Evolutionary conservation across 371 early-diverging fungal genomes (phyloP).

Genomic region (Mortierella polycephala): DNA sequence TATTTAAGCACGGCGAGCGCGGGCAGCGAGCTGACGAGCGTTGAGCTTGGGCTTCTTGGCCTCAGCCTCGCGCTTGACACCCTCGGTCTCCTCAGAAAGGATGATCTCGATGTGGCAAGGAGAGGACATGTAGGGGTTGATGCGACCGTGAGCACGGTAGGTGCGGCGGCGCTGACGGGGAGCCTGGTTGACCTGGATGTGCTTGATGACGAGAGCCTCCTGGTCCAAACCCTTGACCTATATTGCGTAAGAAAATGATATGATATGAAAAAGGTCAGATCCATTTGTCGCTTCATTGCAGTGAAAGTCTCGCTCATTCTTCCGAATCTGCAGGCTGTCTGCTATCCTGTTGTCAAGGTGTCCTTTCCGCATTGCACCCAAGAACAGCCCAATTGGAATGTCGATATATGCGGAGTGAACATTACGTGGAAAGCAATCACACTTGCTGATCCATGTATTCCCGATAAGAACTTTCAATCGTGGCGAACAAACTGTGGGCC

Average conservation of each 20-base stretch:
- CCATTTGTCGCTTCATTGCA: too few species aligned
- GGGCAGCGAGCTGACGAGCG: constrained; percentile 69
- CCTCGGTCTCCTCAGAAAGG: constrained; percentile 87
- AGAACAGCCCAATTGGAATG: too few species aligned
- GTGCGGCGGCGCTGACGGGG: constrained; percentile 98
- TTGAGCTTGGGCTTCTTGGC: constrained; percentile 70
- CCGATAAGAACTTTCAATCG: too few species aligned
- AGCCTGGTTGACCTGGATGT: constrained; percentile 99
- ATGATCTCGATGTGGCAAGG: constrained; percentile 98
- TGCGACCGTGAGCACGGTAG: constrained; percentile 99
- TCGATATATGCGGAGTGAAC: too few species aligned
- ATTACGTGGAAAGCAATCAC: too few species aligned
- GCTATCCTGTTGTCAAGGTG: too few species aligned
- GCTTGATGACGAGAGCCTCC: constrained; percentile 89
- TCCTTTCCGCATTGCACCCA: too few species aligned
- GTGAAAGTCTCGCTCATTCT: too few species aligned
- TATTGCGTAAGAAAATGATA: neutral
- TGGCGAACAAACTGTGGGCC: too few species aligned
- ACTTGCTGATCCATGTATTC: too few species aligned
- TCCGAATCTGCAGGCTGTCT: too few species aligned
- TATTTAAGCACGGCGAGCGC: constrained; percentile 63
- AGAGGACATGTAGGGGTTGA: constrained; percentile 93
- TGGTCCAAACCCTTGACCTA: constrained; percentile 91
- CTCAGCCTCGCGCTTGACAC: constrained; percentile 76
- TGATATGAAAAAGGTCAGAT: neutral